A percentile compares a stretch with the other conserved stretches of the same genome.
Conservation (phyloP, 345 rosid species). For the Citrus glauca region DNA sequence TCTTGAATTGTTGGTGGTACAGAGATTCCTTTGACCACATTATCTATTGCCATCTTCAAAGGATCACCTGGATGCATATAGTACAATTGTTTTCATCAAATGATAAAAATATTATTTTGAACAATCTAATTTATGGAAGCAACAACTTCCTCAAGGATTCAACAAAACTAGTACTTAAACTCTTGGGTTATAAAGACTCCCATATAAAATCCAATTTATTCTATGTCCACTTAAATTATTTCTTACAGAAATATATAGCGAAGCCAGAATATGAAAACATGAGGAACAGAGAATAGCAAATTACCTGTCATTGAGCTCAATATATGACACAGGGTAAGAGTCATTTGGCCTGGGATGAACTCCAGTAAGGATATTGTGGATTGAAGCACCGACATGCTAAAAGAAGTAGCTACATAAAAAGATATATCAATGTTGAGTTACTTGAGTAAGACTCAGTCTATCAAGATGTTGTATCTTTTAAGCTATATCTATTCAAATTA, state of each 20-base stretch:
- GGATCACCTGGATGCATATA: background rate
- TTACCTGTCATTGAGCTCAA: slow-evolving; percentile 46
- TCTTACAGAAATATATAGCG: too few species aligned
- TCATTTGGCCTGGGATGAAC: slow-evolving; percentile 32
- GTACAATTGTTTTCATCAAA: background rate
- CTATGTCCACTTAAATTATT: too few species aligned
- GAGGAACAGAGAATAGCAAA: slow-evolving; percentile 18
- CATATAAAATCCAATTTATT: too few species aligned
- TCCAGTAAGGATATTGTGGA: slow-evolving; percentile 47
- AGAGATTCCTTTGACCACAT: background rate
- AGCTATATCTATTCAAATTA: too few species aligned
- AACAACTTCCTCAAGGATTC: too few species aligned
- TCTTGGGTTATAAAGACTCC: too few species aligned
- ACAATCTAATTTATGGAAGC: background rate
- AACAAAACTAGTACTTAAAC: too few species aligned
- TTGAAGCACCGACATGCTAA: slow-evolving; percentile 48
- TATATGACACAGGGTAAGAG: slow-evolving; percentile 24
- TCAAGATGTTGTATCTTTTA: too few species aligned
- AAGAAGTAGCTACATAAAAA: slow-evolving; percentile 64
- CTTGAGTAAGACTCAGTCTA: background rate
- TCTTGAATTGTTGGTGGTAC: background rate
- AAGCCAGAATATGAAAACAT: background rate
- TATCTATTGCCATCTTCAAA: slow-evolving; percentile 1
- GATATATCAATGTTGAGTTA: background rate
- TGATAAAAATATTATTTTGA: background rate